phyloP scores from a whole-genome alignment of 1,284 basidiomycete genomes.

The Xerocomus cyaneibrunnescens region DNA sequence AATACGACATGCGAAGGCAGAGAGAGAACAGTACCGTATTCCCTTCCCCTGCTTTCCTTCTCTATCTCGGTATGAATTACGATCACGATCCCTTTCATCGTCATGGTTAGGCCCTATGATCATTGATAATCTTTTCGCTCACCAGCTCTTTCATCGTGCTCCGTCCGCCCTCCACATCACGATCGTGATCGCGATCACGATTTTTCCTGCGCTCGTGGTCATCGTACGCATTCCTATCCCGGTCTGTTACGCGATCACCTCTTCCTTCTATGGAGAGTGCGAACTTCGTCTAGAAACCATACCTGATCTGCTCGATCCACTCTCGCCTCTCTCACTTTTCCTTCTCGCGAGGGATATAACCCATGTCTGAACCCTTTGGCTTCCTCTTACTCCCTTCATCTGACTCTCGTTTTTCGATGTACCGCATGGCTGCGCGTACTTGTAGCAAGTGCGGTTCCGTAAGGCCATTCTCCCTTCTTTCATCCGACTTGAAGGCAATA shows the following conservation, averaged over 20 bases:
- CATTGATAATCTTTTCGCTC: conserved; percentile 23
- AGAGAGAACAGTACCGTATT: too few relatives aligned
- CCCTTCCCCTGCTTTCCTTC: conserved; percentile 22
- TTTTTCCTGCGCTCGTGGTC: conserved; percentile 33
- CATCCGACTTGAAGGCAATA: conserved; percentile 53
- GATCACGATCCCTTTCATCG: conserved; percentile 28
- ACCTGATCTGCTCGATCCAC: conserved; percentile 24
- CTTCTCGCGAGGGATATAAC: conserved; percentile 78
- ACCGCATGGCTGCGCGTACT: conserved; percentile 79
- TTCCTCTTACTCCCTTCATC: conserved; percentile 57
- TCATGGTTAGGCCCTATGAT: conserved; percentile 19
- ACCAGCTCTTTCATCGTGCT: conserved; percentile 18
- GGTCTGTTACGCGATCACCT: conserved; percentile 5
- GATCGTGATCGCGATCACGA: conserved; percentile 17
- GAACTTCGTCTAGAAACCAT: conserved; percentile 28
- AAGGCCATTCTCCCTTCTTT: conserved; percentile 53
- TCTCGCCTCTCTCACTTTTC: conserved; percentile 42
- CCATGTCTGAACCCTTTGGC: conserved; percentile 49
- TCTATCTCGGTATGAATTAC: conserved; percentile 27
- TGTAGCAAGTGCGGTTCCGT: conserved; percentile 80
- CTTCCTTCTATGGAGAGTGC: conserved; percentile 31
- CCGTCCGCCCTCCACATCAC: conserved; percentile 9
- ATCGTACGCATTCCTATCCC: conserved; percentile 14
- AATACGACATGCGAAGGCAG: too few relatives aligned
- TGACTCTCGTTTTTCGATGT: conserved; percentile 79